phyloP scores from a whole-genome alignment of 2,329 filamentous ascomycete genomes.

The Phialemoniopsis sp. region DNA sequence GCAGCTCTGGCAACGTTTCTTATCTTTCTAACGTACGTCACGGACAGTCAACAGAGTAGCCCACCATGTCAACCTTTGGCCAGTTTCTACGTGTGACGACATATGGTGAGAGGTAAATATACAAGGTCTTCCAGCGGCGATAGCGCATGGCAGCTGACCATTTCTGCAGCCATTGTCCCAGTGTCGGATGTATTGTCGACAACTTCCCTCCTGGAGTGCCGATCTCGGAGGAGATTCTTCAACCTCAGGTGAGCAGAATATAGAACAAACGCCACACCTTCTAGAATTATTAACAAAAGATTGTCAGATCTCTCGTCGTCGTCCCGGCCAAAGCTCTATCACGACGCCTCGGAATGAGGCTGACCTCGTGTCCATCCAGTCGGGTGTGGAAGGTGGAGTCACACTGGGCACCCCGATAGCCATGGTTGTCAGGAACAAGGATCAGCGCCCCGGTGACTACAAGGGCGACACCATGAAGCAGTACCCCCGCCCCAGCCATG shows the following conservation, averaged over 20 bases:
- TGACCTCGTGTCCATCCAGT: slow-evolving; percentile 87
- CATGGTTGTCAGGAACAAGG: slow-evolving; percentile 84
- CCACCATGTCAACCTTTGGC: too few relatives aligned
- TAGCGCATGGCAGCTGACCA: slow-evolving; percentile 49
- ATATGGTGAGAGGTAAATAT: too few relatives aligned
- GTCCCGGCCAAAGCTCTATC: slow-evolving; percentile 84
- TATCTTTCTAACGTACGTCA: too few relatives aligned
- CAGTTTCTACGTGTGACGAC: too few relatives aligned
- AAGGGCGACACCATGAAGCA: slow-evolving; percentile 83
- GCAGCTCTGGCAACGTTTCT: too few relatives aligned
- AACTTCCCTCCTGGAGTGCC: slow-evolving; percentile 84
- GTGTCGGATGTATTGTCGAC: slow-evolving; percentile 92
- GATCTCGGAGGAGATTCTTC: slow-evolving; percentile 82
- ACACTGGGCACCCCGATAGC: slow-evolving; percentile 90
- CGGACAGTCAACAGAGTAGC: too few relatives aligned
- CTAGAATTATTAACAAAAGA: too few relatives aligned
- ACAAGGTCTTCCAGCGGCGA: slow-evolving; percentile 50
- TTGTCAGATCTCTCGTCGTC: slow-evolving; percentile 46
- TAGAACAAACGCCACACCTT: too few relatives aligned
- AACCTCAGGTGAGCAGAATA: slow-evolving; percentile 76
- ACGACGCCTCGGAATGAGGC: slow-evolving; percentile 93
- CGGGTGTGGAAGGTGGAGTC: slow-evolving; percentile 83
- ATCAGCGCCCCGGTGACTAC: slow-evolving; percentile 91
- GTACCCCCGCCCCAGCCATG: slow-evolving; percentile 88
- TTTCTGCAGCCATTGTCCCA: slow-evolving; percentile 66